These are phyloP conservation scores for Coemansia sp. DNA, from an alignment of 192 early-diverging fungal species.

Conservation along the genomic window DNA sequence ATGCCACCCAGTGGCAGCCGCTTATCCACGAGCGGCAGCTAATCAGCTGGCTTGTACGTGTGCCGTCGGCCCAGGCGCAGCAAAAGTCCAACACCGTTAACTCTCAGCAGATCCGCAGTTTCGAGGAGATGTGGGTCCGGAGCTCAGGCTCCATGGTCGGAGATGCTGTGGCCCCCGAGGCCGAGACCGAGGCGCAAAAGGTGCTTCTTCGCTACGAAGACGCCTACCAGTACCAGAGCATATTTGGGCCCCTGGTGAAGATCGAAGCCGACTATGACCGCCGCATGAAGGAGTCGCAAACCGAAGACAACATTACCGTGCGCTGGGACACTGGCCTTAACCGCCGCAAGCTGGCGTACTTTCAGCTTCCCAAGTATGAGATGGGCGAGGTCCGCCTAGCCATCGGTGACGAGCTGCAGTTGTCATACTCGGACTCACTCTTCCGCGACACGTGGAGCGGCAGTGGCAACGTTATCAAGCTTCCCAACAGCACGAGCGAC, in stretches of 20 bases:
- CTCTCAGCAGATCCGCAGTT: slow-evolving; percentile 73
- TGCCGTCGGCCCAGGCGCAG: slow-evolving; percentile 82
- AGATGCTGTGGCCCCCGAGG: slow-evolving; percentile 73
- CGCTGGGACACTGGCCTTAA: slow-evolving; percentile 98
- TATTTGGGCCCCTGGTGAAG: slow-evolving; percentile 91
- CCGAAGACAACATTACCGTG: slow-evolving; percentile 90
- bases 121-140: slow-evolving; percentile 92
- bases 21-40: slow-evolving; percentile 95
- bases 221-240: slow-evolving; percentile 96
- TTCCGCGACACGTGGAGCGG: slow-evolving; percentile 80
- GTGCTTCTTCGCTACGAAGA: slow-evolving; percentile 90
- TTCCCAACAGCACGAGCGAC: slow-evolving; percentile 91
- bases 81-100: slow-evolving; percentile 80
- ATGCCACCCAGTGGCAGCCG: slow-evolving; percentile 93
- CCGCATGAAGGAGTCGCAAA: slow-evolving; percentile 87
- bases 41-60: slow-evolving; percentile 90
- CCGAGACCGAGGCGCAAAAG: slow-evolving; percentile 70
- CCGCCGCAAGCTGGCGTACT: slow-evolving; percentile 88
- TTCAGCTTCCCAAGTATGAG: slow-evolving; percentile 90
- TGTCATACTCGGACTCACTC: slow-evolving; percentile 85
- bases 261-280: slow-evolving; percentile 94
- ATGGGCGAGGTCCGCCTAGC: slow-evolving; percentile 82
- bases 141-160: slow-evolving; percentile 69
- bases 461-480: slow-evolving; percentile 89
- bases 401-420: slow-evolving; percentile 89